phyloP scores from a whole-genome alignment of 2,329 filamentous ascomycete species.

The Trichoderma afroharzianum region DNA sequence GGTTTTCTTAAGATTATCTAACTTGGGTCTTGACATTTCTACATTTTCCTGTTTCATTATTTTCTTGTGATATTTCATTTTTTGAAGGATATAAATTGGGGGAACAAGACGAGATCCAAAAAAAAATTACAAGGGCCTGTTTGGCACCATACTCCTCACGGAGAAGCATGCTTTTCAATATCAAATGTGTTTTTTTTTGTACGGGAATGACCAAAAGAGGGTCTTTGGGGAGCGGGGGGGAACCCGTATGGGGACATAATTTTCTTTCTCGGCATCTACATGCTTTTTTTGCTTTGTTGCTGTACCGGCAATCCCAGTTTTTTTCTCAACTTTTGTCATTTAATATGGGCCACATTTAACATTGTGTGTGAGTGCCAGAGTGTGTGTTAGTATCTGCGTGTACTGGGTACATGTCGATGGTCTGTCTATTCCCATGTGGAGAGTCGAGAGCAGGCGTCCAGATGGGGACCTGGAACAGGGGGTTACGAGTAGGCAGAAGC shows the following conservation, averaged over 20 bases:
- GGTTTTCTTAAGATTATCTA: neutral
- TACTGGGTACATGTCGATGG: slow-evolving; percentile 4
- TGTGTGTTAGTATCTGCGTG: neutral
- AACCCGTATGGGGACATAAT: slow-evolving; percentile 5
- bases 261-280: slow-evolving; percentile 10
- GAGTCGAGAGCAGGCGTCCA: neutral
- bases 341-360: neutral
- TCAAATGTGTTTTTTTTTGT: neutral
- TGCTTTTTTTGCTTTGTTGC: neutral
- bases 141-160: slow-evolving; percentile 9
- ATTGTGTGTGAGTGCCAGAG: neutral
- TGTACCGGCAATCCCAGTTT: neutral
- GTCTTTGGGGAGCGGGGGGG: neutral
- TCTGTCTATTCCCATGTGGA: slow-evolving; percentile 3
- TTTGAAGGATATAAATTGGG: neutral
- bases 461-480: neutral
- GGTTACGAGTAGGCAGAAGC: neutral
- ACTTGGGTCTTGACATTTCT: neutral
- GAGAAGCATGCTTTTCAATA: slow-evolving; percentile 1
- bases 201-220: slow-evolving; percentile 5
- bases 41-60: neutral
- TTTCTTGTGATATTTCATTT: neutral
- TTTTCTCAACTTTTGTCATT: neutral
- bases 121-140: slow-evolving; percentile 8
- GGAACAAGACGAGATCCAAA: neutral